Evolutionary conservation across 2,329 filamentous ascomycete genomes (phyloP), one percentile per base, ranked within the genome.

Genomic region (Tolypocladium album): DNA sequence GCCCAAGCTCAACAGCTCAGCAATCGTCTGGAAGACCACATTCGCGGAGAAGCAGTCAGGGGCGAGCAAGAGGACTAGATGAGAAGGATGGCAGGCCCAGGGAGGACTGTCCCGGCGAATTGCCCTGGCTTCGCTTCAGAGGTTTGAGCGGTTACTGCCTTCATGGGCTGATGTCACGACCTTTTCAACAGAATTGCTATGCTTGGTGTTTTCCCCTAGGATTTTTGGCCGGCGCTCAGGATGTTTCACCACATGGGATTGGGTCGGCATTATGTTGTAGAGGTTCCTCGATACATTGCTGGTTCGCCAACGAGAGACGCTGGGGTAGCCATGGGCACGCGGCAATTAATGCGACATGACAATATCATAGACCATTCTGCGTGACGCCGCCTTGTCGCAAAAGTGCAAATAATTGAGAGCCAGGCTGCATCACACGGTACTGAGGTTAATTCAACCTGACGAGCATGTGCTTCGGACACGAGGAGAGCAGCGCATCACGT

Each of bases 31-130:
- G 84, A 91, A 70, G 85, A 90, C 66, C 89, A 88, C 62, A 80
- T 92, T 64, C 87, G 88, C 55, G 83, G 88, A 62, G 89, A 89
- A 65, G 79, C 90, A 52, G 89, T 93, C 69, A 79, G 82, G 63
- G 79, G 82, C 65, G 61, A 65, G 34, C 62, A 67, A 57, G 68
- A 71, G 58, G 61, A 65, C 60, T 72, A 64, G 68, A 9, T 17
- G 15, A 24, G 47, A 7, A 17, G 15, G 8, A 34, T n/a, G 34
- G 47, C 17, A 52, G 47, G 27, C 15, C 34, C 4, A 12, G 15
- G 1, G 47, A 2, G 27, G 47, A 34, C 27, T 9, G 47, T 52
- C 27, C n/a, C 17, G 27, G 27, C 15, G 15, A 34, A 31, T 31
- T 20, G 7, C 24, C 17, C 7, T 34, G 47, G 34, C 24, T 15